Conservation (phyloP, 257 asterid species). For the Solanum piurae region DNA sequence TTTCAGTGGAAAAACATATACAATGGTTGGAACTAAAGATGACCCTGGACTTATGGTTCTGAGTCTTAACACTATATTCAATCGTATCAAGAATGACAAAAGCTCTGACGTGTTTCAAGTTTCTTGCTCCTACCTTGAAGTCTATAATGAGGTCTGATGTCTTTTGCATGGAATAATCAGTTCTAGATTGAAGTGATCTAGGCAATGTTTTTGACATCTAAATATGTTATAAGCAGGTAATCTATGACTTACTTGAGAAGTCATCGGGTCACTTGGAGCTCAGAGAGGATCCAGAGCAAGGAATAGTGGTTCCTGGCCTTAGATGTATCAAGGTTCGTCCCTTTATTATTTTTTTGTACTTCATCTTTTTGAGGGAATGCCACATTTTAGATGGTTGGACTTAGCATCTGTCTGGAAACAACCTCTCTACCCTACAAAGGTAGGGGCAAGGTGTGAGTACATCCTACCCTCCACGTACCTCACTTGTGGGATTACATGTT, state of each 20-base stretch:
- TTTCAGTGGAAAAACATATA: slow-evolving; percentile 88
- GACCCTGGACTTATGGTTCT: slow-evolving; percentile 99
- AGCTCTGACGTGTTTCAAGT: slow-evolving; percentile 64
- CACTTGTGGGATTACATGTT: neutral
- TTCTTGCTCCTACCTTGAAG: slow-evolving; percentile 92
- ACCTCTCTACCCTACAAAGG: neutral
- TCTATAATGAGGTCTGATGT: slow-evolving; percentile 78
- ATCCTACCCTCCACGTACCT: neutral
- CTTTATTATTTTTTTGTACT: neutral
- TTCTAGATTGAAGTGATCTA: neutral
- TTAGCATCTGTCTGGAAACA: neutral
- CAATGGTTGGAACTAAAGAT: slow-evolving; percentile 86
- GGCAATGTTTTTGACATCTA: slow-evolving; percentile 3
- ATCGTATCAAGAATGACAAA: slow-evolving; percentile 58
- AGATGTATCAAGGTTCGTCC: slow-evolving; percentile 64
- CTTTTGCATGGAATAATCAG: neutral
- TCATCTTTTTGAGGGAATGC: neutral
- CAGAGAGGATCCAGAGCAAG: slow-evolving; percentile 92
- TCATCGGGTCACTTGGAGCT: slow-evolving; percentile 91
- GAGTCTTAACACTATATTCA: slow-evolving; percentile 75
- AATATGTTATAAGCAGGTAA: slow-evolving; percentile 50
- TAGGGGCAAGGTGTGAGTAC: neutral
- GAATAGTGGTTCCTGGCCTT: slow-evolving; percentile 87
- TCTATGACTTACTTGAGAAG: slow-evolving; percentile 85
- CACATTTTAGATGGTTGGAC: neutral